Base-by-base conservation (phyloP, 495 filamentous ascomycete species). In the Neurospora sp. region DNA sequence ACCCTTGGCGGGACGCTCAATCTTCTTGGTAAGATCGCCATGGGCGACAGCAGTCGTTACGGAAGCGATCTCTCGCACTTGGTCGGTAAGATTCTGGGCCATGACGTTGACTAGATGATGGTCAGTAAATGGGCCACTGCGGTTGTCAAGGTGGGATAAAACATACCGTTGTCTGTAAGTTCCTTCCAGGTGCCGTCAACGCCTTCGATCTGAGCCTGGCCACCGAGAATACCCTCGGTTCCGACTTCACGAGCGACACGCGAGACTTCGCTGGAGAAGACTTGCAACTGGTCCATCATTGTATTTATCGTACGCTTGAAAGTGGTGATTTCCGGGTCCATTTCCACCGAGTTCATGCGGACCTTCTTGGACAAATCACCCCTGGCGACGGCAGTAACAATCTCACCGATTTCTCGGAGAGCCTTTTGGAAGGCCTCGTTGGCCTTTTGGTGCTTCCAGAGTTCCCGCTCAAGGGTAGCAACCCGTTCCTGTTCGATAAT, bases 351-450 rank as follows among this genome's bases (percentile, higher is more conserved):
- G 80, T 98, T 95, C 77, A 99, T 96, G 69, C 94, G 90, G 71
- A 98, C 96, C 83, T 98, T 98, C 88, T 97, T 97, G 80, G 93
- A 97, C 71, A 99, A 86, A 79, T 99, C 96, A 83, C 96, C 96
- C 75, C 94, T 93, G 70, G 96, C 96, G 59, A 98, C 96, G 73
- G 93, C 93, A 6, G 94, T 97, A 78, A 98, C 93, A 75, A 99
- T 98, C 75, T 92, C 95, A 71, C 96, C 96, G 80, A 99, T 99
- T 82, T 99, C 96, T 72, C 94, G 90, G 38, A 99, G 83, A 21
- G 95, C 94, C 83, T 98, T 99, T 78, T 97, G 94, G 87, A 98
- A 99, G 77, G 96, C 96, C 78, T 97, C 92, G 82, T 99, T 99
- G 75, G 96, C 96, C 84, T 98, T 94, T 76, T 97, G 94, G 78